These are phyloP conservation scores for Lecanicillium sp. DNA, from an alignment of 2,329 filamentous ascomycete species.

Conservation along the genomic window DNA sequence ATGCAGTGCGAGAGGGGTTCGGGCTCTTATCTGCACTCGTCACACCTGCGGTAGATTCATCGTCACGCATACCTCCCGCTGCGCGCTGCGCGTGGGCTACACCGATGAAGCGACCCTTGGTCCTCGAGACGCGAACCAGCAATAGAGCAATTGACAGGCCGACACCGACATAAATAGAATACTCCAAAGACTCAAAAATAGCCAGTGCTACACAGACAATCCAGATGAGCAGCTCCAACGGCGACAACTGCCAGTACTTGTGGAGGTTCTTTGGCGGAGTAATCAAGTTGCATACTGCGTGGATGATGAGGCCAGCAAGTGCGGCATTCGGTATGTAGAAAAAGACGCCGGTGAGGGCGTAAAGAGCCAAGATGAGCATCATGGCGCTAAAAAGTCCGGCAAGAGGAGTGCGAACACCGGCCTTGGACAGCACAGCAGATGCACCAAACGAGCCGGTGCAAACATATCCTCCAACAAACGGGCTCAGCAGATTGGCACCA, in stretches of 20 bases:
- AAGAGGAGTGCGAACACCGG: constrained; percentile 71
- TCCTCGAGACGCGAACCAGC: constrained; percentile 37
- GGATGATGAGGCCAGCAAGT: constrained; percentile 72
- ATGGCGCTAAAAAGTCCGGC: constrained; percentile 72
- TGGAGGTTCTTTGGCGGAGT: constrained; percentile 67
- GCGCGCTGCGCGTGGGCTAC: constrained; percentile 18
- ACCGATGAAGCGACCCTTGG: constrained; percentile 40
- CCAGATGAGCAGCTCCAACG: constrained; percentile 68
- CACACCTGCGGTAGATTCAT: constrained; percentile 1
- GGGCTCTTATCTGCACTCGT: constrained; percentile 6
- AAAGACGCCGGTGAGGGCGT: constrained; percentile 70
- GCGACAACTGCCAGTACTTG: constrained; percentile 70
- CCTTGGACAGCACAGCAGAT: constrained; percentile 79
- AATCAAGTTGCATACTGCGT: constrained; percentile 71
- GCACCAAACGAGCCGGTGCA: constrained; percentile 46
- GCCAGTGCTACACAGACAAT: constrained; percentile 60
- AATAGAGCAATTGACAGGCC: constrained; percentile 33
- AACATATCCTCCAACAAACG: constrained; percentile 56
- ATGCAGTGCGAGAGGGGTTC: constrained; percentile 15
- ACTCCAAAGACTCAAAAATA: constrained; percentile 41
- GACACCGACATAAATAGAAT: constrained; percentile 42
- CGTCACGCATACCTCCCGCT: background rate
- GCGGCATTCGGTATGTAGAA: constrained; percentile 70
- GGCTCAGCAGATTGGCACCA: constrained; percentile 66
- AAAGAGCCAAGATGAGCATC: constrained; percentile 69